These are phyloP conservation scores for Hymenotorrendiella dingleyae DNA, from an alignment of 2,329 filamentous ascomycete species.

Conservation along the genomic window DNA sequence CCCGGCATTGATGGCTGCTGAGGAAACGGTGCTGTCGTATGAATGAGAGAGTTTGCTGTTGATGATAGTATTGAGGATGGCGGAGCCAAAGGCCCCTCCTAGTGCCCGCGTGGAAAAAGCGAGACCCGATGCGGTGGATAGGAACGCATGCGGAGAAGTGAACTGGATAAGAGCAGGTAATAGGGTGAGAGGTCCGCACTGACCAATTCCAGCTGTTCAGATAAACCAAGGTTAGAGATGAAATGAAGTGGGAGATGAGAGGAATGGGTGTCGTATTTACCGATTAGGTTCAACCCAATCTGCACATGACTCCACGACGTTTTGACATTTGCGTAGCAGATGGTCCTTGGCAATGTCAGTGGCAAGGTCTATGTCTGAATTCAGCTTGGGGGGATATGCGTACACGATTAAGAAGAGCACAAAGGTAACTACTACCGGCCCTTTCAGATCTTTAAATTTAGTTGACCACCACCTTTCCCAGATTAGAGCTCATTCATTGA, in stretches of 20 bases:
- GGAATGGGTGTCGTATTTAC: slow-evolving; percentile 5
- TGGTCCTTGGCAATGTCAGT: slow-evolving; percentile 29
- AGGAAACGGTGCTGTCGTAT: slow-evolving; percentile 36
- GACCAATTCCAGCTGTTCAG: slow-evolving; percentile 40
- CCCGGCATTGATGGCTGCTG: slow-evolving; percentile 38
- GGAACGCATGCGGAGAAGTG: slow-evolving; percentile 45
- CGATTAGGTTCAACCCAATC: slow-evolving; percentile 41
- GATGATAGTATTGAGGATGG: slow-evolving; percentile 46
- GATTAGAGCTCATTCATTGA: too few species aligned
- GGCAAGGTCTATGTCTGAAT: too few species aligned
- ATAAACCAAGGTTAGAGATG: neutral
- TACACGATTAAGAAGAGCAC: slow-evolving; percentile 41
- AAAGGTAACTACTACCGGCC: slow-evolving; percentile 42
- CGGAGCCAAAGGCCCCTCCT: slow-evolving; percentile 47
- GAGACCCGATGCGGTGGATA: slow-evolving; percentile 47
- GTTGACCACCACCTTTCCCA: too few species aligned
- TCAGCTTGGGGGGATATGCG: slow-evolving; percentile 17
- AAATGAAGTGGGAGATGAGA: neutral
- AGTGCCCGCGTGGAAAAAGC: slow-evolving; percentile 48
- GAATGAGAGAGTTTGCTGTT: slow-evolving; percentile 39
- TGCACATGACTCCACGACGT: slow-evolving; percentile 40
- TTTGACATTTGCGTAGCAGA: slow-evolving; percentile 41
- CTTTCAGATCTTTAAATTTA: slow-evolving; percentile 41
- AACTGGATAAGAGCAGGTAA: slow-evolving; percentile 47
- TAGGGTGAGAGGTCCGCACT: slow-evolving; percentile 43